Base-by-base conservation (phyloP, 2,329 filamentous ascomycete species). In the Nothomitra cinnamomea region DNA sequence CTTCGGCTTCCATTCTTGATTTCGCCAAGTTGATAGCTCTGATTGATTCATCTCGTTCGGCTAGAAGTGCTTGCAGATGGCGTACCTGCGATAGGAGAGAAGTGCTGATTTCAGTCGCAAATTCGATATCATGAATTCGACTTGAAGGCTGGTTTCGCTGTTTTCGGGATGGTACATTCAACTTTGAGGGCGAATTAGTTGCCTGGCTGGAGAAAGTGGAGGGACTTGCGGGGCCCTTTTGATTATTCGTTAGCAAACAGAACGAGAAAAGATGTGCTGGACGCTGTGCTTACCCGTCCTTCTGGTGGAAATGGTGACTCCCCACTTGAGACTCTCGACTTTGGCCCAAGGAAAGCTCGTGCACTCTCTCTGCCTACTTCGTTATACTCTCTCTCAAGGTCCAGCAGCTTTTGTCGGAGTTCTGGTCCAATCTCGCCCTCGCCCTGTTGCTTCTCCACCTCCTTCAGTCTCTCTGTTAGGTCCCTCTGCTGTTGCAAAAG, bases 51-150 rank as follows among this genome's bases (percentile, higher is more conserved):
- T 98, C 92, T 59, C 87, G 85, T 68, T 96, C 88, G 0, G 83
- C 78, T 10, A 98, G 75, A 15, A 94, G 73, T 1, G 82, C 77
- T 66, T 98, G 92, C 53, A 98, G 70, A 64, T 92, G 88, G 57
- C 92, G 83, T 51, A 98, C 85, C 69, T 96, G 92, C n/a, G 85
- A 82, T 52, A 98, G 82, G 52, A 98, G 74, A 1, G 88, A 95
- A 4, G 87, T 95, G 63, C 88, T 95, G 62, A 98, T 95, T 64
- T 98, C 90, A 51, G 92, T 89, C n/a, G 90, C 92, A 63, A 98
- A 94, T 61, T 95, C 88, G 63, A 98, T 94, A 63, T 98, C 92
- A 65, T 96, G 88, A 12, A 94, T 83, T 52, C 89, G 82, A 64
- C 82, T 92, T 8, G 84, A 79, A 1, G 87, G 85, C 64, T 95